These are phyloP conservation scores for Colletotrichum lupini DNA, from an alignment of 2,329 filamentous ascomycete genomes.

Conservation along the genomic window DNA sequence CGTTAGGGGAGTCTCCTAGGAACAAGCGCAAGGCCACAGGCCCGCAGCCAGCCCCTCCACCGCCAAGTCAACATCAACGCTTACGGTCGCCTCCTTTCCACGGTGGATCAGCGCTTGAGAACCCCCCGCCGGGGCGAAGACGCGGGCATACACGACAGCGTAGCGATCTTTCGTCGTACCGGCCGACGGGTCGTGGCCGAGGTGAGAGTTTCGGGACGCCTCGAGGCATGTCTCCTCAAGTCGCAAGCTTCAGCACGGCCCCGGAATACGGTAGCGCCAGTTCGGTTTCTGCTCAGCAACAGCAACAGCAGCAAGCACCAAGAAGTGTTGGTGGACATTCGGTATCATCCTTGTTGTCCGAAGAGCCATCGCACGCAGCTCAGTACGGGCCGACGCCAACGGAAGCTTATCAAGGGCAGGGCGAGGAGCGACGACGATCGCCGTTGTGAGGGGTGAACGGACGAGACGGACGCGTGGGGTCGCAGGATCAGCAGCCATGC, in stretches of 20 bases:
- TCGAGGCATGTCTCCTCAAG: conserved; percentile 50
- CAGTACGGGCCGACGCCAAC: conserved; percentile 9
- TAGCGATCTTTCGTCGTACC: conserved; percentile 70
- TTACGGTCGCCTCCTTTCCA: conserved; percentile 66
- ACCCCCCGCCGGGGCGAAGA: conserved; percentile 64
- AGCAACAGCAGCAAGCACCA: conserved; percentile 36
- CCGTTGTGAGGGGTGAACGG: conserved; percentile 5
- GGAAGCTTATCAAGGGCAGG: conserved; percentile 36
- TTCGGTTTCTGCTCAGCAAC: conserved; percentile 37
- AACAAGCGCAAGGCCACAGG: conserved; percentile 81
- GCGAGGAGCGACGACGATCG: conserved; percentile 25
- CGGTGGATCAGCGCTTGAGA: conserved; percentile 58
- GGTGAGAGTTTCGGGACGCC: conserved; percentile 47
- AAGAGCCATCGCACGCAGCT: conserved; percentile 45
- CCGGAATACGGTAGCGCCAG: conserved; percentile 43
- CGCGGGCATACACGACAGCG: conserved; percentile 72
- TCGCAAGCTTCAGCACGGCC: conserved; percentile 44
- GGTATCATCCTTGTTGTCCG: conserved; percentile 57
- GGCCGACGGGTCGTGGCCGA: conserved; percentile 51
- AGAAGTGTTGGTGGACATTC: conserved; percentile 45
- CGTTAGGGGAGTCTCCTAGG: conserved; percentile 79
- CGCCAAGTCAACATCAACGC: conserved; percentile 54
- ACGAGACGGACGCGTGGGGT: conserved; percentile 41
- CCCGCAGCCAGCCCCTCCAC: conserved; percentile 57
- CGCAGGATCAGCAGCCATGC: conserved; percentile 45